phyloP scores from a whole-genome alignment of 768 basidiomycete genomes.

The Boletus sp. region DNA sequence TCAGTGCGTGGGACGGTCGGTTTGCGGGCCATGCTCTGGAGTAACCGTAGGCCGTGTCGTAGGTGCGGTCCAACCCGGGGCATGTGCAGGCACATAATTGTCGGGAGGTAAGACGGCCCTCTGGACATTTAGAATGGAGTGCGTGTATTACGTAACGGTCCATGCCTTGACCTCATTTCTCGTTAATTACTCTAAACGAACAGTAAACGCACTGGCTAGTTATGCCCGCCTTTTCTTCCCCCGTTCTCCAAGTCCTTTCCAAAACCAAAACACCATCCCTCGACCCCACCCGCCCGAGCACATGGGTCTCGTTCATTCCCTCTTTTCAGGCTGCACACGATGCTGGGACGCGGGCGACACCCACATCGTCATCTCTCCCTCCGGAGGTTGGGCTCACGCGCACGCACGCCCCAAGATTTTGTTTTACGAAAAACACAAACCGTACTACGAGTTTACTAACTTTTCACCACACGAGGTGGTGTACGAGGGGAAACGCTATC shows the following conservation, averaged over 20 bases:
- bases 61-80: too few relatives aligned
- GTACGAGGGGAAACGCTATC: constrained; percentile 61
- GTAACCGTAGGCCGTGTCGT: too few relatives aligned
- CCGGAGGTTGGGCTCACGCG: constrained; percentile 23
- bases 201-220: neutral
- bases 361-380: constrained; percentile 25
- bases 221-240: constrained; percentile 11
- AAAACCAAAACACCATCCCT: neutral
- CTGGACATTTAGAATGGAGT: too few relatives aligned
- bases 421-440: constrained; percentile 64
- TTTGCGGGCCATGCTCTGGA: too few relatives aligned
- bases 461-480: constrained; percentile 67
- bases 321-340: constrained; percentile 14
- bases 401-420: constrained; percentile 37
- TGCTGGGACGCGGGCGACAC: constrained; percentile 30
- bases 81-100: too few relatives aligned
- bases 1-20: too few relatives aligned
- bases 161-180: constrained; percentile 17
- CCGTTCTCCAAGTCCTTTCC: neutral
- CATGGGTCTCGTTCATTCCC: constrained; percentile 21
- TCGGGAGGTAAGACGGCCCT: too few relatives aligned
- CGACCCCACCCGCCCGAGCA: neutral
- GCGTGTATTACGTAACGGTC: neutral
- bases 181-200: neutral
- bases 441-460: constrained; percentile 70